These are phyloP conservation scores for Penicillium thymicola DNA, from an alignment of 2,329 filamentous ascomycete genomes.

Conservation along the genomic window DNA sequence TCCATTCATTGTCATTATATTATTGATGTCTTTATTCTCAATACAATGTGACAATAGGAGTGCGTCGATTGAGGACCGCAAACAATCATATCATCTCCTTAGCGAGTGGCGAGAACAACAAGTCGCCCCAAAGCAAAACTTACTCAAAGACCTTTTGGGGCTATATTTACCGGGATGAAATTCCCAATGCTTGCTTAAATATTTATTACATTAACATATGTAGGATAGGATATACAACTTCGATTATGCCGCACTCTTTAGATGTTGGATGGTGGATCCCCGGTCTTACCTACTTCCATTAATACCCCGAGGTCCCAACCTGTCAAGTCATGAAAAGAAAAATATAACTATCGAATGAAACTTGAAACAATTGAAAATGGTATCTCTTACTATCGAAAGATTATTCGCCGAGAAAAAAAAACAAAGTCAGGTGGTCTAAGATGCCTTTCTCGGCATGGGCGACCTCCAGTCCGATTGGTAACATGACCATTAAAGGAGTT, in stretches of 20 bases:
- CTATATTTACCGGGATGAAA: not conserved
- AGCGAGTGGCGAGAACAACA: not conserved
- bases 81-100: not conserved
- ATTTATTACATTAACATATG: not conserved
- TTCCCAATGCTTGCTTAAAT: not conserved
- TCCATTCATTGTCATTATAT: not conserved
- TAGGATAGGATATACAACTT: not conserved
- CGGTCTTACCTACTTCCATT: not conserved
- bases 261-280: not conserved
- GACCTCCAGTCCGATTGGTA: conserved; percentile 1
- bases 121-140: not conserved
- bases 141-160: not conserved
- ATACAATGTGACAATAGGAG: not conserved
- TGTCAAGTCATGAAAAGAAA: not conserved
- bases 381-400: not conserved
- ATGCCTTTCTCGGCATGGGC: not conserved
- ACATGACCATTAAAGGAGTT: conserved; percentile 1
- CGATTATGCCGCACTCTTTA: not conserved
- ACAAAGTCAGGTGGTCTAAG: conserved; percentile 1
- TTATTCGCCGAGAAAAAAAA: not conserved
- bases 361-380: not conserved
- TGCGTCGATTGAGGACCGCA: not conserved
- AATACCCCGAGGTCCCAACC: not conserved
- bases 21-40: not conserved
- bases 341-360: not conserved